Percentiles rank a stretch among this genome's conserved stretches.
phyloP scores from a whole-genome alignment of 208 protist genomes.

The Leishmania mexicana region DNA sequence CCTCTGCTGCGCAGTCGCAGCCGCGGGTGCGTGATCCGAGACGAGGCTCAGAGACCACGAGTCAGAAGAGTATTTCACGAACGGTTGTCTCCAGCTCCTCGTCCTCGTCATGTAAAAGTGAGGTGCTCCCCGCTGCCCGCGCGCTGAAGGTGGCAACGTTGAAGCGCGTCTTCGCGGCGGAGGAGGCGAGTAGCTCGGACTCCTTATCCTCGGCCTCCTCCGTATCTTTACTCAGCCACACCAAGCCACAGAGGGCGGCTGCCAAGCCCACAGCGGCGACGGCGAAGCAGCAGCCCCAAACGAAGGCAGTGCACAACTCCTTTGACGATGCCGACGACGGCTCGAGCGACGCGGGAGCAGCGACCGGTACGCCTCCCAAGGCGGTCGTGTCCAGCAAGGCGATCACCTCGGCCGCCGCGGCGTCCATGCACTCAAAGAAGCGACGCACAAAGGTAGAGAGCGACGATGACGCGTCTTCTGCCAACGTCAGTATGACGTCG shows the following conservation, averaged over 20 bases:
- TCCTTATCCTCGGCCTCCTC: conserved; percentile 12
- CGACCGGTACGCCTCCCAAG: background rate
- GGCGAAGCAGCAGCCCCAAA: background rate
- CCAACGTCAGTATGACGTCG: conserved; percentile 6
- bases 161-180: background rate
- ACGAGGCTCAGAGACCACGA: background rate
- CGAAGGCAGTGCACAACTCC: conserved; percentile 20
- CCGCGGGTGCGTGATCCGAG: background rate
- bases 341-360: background rate
- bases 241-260: background rate
- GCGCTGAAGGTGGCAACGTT: background rate
- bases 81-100: background rate
- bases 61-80: background rate
- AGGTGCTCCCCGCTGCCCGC: background rate
- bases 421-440: background rate
- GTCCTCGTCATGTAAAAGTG: background rate
- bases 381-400: background rate
- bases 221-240: background rate
- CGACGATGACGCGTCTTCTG: conserved; percentile 2
- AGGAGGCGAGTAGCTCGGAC: background rate
- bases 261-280: background rate
- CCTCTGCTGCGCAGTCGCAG: background rate
- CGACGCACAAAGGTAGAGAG: background rate
- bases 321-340: conserved; percentile 33
- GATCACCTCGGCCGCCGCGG: no score